These are phyloP conservation scores for Lactarius evosmus DNA, from an alignment of 768 basidiomycete species.

Conservation along the genomic window DNA sequence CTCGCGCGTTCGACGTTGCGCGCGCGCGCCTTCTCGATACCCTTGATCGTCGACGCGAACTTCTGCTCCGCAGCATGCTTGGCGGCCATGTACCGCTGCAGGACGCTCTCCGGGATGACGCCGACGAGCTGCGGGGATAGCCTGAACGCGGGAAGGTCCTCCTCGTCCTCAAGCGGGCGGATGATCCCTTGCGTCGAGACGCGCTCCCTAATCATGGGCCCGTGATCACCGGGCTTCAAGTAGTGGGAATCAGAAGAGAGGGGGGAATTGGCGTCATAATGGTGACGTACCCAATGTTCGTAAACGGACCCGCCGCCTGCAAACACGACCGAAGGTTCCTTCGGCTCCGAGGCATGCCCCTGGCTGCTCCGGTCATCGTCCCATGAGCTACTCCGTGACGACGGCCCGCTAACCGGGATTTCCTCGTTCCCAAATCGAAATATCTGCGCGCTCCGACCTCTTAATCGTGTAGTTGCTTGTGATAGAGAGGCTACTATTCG, in stretches of 20 bases:
- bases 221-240: slow-evolving; percentile 39
- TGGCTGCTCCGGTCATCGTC: not conserved
- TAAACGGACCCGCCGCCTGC: not conserved
- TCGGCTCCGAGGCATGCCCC: not conserved
- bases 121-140: slow-evolving; percentile 68
- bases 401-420: not conserved
- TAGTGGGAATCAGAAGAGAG: not conserved
- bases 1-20: slow-evolving; percentile 61
- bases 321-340: not conserved
- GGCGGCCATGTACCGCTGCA: slow-evolving; percentile 70
- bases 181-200: slow-evolving; percentile 75
- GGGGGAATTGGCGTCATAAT: not conserved
- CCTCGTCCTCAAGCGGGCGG: slow-evolving; percentile 70
- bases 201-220: slow-evolving; percentile 88
- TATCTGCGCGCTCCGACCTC: not conserved
- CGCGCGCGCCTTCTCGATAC: slow-evolving; percentile 62
- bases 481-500: slow-evolving; percentile 1
- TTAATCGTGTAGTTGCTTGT: not conserved
- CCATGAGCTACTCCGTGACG: not conserved
- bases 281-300: not conserved
- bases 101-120: slow-evolving; percentile 64
- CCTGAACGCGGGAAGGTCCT: slow-evolving; percentile 60
- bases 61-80: slow-evolving; percentile 60
- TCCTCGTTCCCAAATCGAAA: not conserved
- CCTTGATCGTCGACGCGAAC: slow-evolving; percentile 52